Evolutionary conservation across 306 rosid genomes (phyloP), one percentile per base, ranked within the genome.

Genomic region (Prunus kanzakura): DNA sequence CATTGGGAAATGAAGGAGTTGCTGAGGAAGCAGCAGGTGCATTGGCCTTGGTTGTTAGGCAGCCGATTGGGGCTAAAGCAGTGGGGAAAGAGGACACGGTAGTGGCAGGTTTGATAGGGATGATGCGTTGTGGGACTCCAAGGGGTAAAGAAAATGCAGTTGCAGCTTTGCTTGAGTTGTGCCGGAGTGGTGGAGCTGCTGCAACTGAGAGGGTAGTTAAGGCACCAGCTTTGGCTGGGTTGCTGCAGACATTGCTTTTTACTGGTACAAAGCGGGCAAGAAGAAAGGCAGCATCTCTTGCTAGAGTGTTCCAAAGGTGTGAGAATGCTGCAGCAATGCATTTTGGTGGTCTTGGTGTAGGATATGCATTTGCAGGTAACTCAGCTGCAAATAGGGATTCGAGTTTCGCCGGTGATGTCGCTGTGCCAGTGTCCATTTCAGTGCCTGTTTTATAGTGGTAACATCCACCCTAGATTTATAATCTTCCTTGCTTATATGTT

Each of bases 21-120:
- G 89, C 97, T 3, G 98, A 94, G 88, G 98, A 94, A 89, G 93
- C 97, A 38, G 98, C 97, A 0, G 96, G 97, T 58, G 89, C 96
- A 12, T 64, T 94, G 77, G 95, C 95, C 76, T 88, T 94, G 90
- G 85, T 94, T n/a, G 96, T 94, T 10, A 79, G 96, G 70, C 95
- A 90, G 79, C 86, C 89, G 2, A 4, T 77, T 16, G 98, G 96
- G 50, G 97, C 97, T 69, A 87, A 84, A 69, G 95, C 93, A 8
- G 91, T 92, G 10, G 88, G 84, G 55, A 80, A 72, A 16, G 93
- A 92, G 87, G 97, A 94, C 38, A 80, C 68, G 35, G 95, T 96
- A 14, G 91, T 94, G 7, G 84, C 85, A 0, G 96, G 95, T 57
- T 79, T 94, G 70, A 89, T 88, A 19, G 86, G 86, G 72, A 90